Conservation (phyloP, 164 flowering plant genomes). For the Vitis rupestris region DNA sequence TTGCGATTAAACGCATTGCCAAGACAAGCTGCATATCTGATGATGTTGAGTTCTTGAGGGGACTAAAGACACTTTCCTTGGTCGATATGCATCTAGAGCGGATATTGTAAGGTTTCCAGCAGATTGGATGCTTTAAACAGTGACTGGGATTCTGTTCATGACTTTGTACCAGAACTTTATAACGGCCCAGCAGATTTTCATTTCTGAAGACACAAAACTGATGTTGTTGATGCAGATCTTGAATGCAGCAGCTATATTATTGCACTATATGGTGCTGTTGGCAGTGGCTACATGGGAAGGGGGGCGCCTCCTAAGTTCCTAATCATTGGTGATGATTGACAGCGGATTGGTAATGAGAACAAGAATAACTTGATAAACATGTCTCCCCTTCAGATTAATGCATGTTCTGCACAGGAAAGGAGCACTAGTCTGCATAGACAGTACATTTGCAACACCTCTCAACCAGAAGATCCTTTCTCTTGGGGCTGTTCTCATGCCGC, state of each 20-base stretch:
- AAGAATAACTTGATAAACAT: too few species aligned
- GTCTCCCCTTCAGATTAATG: too few species aligned
- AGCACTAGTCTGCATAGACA: constrained; percentile 83
- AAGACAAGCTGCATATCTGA: constrained; percentile 85
- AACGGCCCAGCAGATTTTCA: constrained; percentile 32
- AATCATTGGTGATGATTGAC: too few species aligned
- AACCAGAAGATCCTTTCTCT: constrained; percentile 93
- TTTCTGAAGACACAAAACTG: constrained; percentile 33
- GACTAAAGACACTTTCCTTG: constrained; percentile 66
- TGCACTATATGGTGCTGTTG: constrained; percentile 31
- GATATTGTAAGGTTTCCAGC: constrained; percentile 8
- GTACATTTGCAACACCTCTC: constrained; percentile 93
- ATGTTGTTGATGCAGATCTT: constrained; percentile 26
- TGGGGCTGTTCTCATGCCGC: constrained; percentile 92
- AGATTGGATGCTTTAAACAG: constrained; percentile 24
- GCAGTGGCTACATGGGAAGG: constrained; percentile 1
- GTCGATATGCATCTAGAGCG: constrained; percentile 45
- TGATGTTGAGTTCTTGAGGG: constrained; percentile 80
- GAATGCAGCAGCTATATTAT: constrained; percentile 28
- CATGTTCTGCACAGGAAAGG: constrained; percentile 55
- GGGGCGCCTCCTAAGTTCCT: too few species aligned
- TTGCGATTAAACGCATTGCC: constrained; percentile 73
- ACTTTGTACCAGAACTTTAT: constrained; percentile 35
- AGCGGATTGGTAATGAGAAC: too few species aligned
- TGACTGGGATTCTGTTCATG: constrained; percentile 40